Percentiles rank a stretch among this genome's conserved stretches.
phyloP scores from a whole-genome alignment of 768 basidiomycete species.

The Phylloporus arenicola region DNA sequence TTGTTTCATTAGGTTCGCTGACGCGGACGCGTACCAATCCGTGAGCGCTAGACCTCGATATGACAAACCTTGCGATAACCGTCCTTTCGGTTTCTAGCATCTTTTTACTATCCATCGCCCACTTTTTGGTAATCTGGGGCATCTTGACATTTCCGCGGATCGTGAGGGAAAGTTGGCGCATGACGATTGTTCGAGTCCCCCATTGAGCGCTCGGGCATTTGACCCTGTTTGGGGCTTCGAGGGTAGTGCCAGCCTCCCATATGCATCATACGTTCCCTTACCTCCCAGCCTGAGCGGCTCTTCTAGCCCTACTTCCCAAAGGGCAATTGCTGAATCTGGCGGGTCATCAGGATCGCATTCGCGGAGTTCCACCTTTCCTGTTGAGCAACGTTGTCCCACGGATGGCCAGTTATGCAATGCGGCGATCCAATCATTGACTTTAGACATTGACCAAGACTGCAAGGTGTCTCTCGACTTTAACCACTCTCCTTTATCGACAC shows the following conservation, averaged over 20 bases:
- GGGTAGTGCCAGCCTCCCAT: slow-evolving; percentile 13
- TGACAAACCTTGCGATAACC: background rate
- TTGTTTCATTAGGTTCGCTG: slow-evolving; percentile 40
- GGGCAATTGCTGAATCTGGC: slow-evolving; percentile 10
- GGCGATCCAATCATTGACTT: slow-evolving; percentile 6
- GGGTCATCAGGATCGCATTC: slow-evolving; percentile 21
- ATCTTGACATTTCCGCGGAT: background rate
- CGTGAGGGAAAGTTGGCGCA: background rate
- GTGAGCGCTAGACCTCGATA: slow-evolving; percentile 22
- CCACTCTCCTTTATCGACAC: slow-evolving; percentile 29
- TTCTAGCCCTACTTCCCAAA: slow-evolving; percentile 29
- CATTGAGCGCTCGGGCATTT: slow-evolving; percentile 7
- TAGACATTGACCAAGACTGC: slow-evolving; percentile 3
- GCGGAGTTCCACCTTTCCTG: slow-evolving; percentile 28
- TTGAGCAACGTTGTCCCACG: slow-evolving; percentile 24
- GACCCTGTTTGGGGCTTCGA: slow-evolving; percentile 24
- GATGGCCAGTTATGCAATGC: slow-evolving; percentile 13
- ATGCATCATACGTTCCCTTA: slow-evolving; percentile 28
- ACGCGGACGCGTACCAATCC: slow-evolving; percentile 32
- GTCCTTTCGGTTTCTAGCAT: slow-evolving; percentile 13
- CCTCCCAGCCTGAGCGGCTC: slow-evolving; percentile 28
- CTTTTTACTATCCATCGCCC: slow-evolving; percentile 27
- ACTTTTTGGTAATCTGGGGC: slow-evolving; percentile 7
- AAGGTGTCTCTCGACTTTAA: slow-evolving; percentile 18
- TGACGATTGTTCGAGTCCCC: slow-evolving; percentile 7